These are phyloP conservation scores for Xerophyta viscosa DNA, from an alignment of 106 monocot genomes.

Conservation along the genomic window DNA sequence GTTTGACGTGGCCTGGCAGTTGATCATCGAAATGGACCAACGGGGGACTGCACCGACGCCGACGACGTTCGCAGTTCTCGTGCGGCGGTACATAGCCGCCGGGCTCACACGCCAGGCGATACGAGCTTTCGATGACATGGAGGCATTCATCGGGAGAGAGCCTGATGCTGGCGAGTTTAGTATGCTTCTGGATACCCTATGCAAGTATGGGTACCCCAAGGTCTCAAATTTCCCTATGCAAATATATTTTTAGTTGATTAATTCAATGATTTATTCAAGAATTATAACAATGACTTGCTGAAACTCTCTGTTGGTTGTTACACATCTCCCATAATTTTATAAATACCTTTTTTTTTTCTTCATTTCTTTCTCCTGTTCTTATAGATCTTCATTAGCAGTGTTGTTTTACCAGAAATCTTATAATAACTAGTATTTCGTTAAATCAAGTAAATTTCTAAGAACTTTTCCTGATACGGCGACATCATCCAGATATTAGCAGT, in stretches of 20 bases:
- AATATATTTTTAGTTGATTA: too few relatives aligned
- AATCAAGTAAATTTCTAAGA: neutral
- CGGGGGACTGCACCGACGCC: conserved; percentile 29
- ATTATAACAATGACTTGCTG: too few relatives aligned
- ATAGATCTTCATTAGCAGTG: neutral
- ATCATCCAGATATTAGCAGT: too few relatives aligned
- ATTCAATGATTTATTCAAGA: too few relatives aligned
- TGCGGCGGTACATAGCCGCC: conserved; percentile 65
- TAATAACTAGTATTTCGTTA: neutral
- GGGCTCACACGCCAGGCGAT: conserved; percentile 76
- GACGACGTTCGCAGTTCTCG: conserved; percentile 55
- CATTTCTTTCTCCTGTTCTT: too few relatives aligned
- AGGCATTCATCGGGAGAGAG: conserved; percentile 75
- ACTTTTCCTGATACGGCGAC: too few relatives aligned
- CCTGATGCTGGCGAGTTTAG: conserved; percentile 43
- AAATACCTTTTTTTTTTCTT: too few relatives aligned
- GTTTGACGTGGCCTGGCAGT: conserved; percentile 86
- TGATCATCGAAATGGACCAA: conserved; percentile 75
- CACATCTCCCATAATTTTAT: too few relatives aligned
- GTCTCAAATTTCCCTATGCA: conserved; percentile 8
- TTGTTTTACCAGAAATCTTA: neutral
- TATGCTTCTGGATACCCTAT: conserved; percentile 79
- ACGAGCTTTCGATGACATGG: conserved; percentile 84
- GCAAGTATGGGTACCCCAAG: conserved; percentile 95
- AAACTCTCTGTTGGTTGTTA: neutral